Percentiles rank a stretch among this genome's conserved stretches.
Evolutionary conservation across 306 rosid genomes (phyloP).

Genomic region (Malus domestica): ASM211411v1 NC_041799.1:3921001-3921500

Average conservation of each 20-base stretch:
- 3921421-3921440: slow-evolving; percentile 52
- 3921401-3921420: slow-evolving; percentile 59
- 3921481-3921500: slow-evolving; percentile 64
- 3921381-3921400: slow-evolving; percentile 75
- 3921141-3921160: slow-evolving; percentile 67
- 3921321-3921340: slow-evolving; percentile 77
- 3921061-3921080: slow-evolving; percentile 79
- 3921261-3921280: slow-evolving; percentile 80
- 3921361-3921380: slow-evolving; percentile 74
- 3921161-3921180: slow-evolving; percentile 57
- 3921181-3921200: slow-evolving; percentile 73
- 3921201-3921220: slow-evolving; percentile 64
- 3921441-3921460: slow-evolving; percentile 60
- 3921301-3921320: slow-evolving; percentile 75
- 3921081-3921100: slow-evolving; percentile 68
- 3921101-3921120: slow-evolving; percentile 76
- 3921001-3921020: slow-evolving; percentile 51
- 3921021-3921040: slow-evolving; percentile 56
- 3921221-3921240: slow-evolving; percentile 77
- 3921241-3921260: slow-evolving; percentile 83
- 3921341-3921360: slow-evolving; percentile 74
- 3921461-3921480: slow-evolving; percentile 61
- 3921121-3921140: slow-evolving; percentile 87
- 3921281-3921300: slow-evolving; percentile 72
- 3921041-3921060: slow-evolving; percentile 70